A percentile compares a stretch with the other conserved stretches of the same genome.
phyloP scores from a whole-genome alignment of 192 early-diverging fungal species.

The Kickxella alabastrina region DNA sequence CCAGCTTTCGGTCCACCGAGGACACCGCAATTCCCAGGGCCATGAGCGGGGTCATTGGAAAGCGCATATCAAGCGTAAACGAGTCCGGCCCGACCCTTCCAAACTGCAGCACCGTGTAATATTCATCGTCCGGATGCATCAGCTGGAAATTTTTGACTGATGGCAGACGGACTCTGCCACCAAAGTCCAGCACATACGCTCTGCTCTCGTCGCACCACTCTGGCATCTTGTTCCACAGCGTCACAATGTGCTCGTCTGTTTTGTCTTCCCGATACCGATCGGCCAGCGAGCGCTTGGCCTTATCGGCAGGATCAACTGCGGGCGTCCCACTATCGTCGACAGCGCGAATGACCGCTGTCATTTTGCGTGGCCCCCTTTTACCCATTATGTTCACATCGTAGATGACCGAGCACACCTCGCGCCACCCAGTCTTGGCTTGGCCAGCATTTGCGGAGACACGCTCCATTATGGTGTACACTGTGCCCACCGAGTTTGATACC shows the following conservation, averaged over 20 bases:
- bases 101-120: conserved; percentile 94
- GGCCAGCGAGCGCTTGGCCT: background rate
- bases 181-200: conserved; percentile 93
- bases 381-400: conserved; percentile 89
- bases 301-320: background rate
- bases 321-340: conserved; percentile 5
- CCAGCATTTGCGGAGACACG: conserved; percentile 45
- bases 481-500: conserved; percentile 79
- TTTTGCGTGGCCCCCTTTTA: conserved; percentile 87
- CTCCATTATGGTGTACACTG: conserved; percentile 73
- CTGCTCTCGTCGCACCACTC: conserved; percentile 89
- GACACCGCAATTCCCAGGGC: conserved; percentile 89
- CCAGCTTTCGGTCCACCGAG: conserved; percentile 86
- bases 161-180: conserved; percentile 77
- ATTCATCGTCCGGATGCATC: conserved; percentile 86
- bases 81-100: conserved; percentile 69
- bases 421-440: conserved; percentile 2
- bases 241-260: conserved; percentile 62
- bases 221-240: conserved; percentile 85
- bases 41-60: conserved; percentile 83
- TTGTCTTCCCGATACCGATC: conserved; percentile 2
- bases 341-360: conserved; percentile 71
- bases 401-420: conserved; percentile 54
- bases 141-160: conserved; percentile 99
- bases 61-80: conserved; percentile 90